Conservation (phyloP, 208 protist genomes). For the Vickermania ingenoplastis region DNA sequence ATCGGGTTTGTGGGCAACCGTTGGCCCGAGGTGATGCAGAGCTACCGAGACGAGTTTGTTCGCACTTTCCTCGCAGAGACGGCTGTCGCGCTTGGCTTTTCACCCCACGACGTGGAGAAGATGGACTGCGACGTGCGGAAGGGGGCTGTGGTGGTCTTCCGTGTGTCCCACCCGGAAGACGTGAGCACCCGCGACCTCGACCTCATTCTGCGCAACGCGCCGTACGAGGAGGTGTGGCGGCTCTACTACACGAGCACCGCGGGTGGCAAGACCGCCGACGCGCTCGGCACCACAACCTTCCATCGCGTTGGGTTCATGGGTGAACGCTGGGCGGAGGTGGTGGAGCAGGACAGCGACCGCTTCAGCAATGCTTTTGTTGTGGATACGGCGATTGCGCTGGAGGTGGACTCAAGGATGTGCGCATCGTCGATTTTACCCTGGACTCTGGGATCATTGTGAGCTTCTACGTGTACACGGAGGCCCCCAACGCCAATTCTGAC, state of each 20-base stretch:
- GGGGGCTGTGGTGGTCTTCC: neutral
- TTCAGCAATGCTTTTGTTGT: slow-evolving; percentile 10
- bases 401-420: slow-evolving; percentile 3
- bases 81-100: neutral
- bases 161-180: neutral
- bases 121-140: neutral
- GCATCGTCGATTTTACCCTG: slow-evolving; percentile 4
- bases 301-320: slow-evolving; percentile 22
- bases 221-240: neutral
- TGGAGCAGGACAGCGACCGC: neutral
- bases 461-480: neutral
- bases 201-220: slow-evolving; percentile 3
- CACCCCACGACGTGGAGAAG: neutral
- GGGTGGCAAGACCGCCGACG: neutral
- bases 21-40: neutral
- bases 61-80: neutral
- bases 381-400: slow-evolving; percentile 10
- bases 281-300: slow-evolving; percentile 7
- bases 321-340: slow-evolving; percentile 2
- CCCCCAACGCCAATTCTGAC: neutral
- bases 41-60: neutral
- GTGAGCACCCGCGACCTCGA: neutral
- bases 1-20: neutral
- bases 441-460: neutral
- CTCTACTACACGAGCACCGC: neutral